Base-by-base conservation (phyloP, 352 stramenopile genomes). In the Pythium scleroteichum region DNA sequence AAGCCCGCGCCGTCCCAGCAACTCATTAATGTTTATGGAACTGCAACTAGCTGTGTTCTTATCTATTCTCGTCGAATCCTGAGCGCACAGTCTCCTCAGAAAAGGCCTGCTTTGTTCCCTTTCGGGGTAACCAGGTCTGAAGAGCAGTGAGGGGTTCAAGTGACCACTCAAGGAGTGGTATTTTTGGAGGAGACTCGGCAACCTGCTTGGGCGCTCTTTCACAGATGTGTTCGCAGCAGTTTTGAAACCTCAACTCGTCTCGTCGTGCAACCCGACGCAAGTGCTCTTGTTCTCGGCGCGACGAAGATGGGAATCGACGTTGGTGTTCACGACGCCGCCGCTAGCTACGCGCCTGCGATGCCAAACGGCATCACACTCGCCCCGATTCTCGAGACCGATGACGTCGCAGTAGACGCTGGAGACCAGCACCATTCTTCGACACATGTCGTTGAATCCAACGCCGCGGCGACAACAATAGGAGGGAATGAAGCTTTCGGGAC, bases 301-400 rank as follows among this genome's bases (percentile, higher is more conserved):
- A 51, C 45, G 16, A 44, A n/a, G 38, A 6, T 20, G 38, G 13
- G 38, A 20, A n/a, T 20, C 38, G 38, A 44, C 14, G 38, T 4
- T 13, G 38, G 17, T 4, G 38, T 20, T 13, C 17, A 7, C 14
- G 38, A 44, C 13, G 38, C 38, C 3, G 17, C 4, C 5, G 38
- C 13, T 6, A 44, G 38, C 38, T 44, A 20, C 38, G 3, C 22
- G 40, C 22, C 39, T 7, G 4, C 17, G 12, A 38, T 29, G 12
- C 6, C 26, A 24, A 35, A 35, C 29, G 45, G 26, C 23, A 32
- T 42, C 26, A 53, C 49, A 3, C 53, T 68, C 3, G 41, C 62
- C 13, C 62, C 62, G 6, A 69, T 64, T n/a, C 27, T 64, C 33
- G 62, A 69, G 50, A 58, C 62, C 16, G 62, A 69, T 35, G 62